These are phyloP conservation scores for Epichloe glyceriae DNA, from an alignment of 2,329 filamentous ascomycete genomes.

Conservation along the genomic window DNA sequence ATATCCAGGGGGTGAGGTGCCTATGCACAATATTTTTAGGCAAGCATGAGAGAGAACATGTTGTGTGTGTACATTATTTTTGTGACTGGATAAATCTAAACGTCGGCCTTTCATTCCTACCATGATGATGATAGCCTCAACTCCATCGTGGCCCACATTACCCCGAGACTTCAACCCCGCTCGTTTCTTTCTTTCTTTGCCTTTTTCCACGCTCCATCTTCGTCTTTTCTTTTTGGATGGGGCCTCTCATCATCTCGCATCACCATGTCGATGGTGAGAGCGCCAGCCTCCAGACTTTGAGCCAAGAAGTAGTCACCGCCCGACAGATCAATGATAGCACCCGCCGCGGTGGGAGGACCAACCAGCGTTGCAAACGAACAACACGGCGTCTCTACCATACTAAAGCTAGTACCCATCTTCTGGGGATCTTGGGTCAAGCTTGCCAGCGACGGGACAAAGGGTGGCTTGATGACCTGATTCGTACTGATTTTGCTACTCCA, in stretches of 20 bases:
- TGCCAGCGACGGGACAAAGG: slow-evolving; percentile 26
- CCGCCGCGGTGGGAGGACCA: slow-evolving; percentile 30
- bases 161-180: no score
- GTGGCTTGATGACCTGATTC: slow-evolving; percentile 21
- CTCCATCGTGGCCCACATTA: no score
- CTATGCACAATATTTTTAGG: no score
- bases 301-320: slow-evolving; percentile 21
- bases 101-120: no score
- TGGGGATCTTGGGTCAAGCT: slow-evolving; percentile 20
- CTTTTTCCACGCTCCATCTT: no score
- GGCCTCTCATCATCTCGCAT: slow-evolving; percentile 12
- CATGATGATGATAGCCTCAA: no score
- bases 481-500: slow-evolving; percentile 29
- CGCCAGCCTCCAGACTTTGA: slow-evolving; percentile 30
- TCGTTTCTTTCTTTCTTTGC: no score
- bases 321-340: slow-evolving; percentile 12
- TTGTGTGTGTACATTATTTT: no score
- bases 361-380: slow-evolving; percentile 29
- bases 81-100: no score
- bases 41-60: no score
- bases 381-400: slow-evolving; percentile 31
- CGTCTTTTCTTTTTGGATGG: no score
- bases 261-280: slow-evolving; percentile 20
- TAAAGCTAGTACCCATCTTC: slow-evolving; percentile 31
- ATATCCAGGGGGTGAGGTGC: no score